Evolutionary conservation across 2,329 filamentous ascomycete genomes (phyloP), one percentile per base, ranked within the genome.

Genomic region (Pseudogymnoascus destructans): DNA sequence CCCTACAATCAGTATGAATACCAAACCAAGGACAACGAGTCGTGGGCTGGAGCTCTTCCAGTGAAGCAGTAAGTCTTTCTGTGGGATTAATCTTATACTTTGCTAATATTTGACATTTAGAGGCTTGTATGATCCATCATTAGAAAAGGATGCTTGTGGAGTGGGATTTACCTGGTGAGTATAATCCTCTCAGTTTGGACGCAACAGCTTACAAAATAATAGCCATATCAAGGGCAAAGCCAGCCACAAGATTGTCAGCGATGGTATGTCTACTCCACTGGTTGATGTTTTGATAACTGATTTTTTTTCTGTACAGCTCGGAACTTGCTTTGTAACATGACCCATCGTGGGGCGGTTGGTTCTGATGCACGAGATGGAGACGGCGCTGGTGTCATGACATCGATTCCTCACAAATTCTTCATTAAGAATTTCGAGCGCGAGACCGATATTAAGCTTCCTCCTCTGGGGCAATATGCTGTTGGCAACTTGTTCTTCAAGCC

Each of bases 401-500:
- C 91, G 61, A 95, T 98, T 68, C 93, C 93, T 61, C 92, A 97
- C 78, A 90, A 86, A 74, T 97, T 98, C 78, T 97, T 98, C 73
- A 79, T 95, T 71, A 98, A 97, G 80, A 95, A 97, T 73, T 97
- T 97, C 73, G 90, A 89, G 73, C 86, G 86, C 66, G 89, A 96
- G 75, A 86, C 89, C 70, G 87, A 85, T 70, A 85, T 93, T 70
- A 86, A 89, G 73, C 79, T 98, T 63, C 93, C 93, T 61, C 85
- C 87, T 63, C 78, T 85, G 64, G 93, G 92, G 67, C 89, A 97
- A 75, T 98, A 98, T 75, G 93, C 93, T 61, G 91, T 91, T 67
- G 92, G 92, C 68, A 98, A 98, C 74, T 74, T 98, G 68, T 98
- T 98, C 77, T 96, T 98, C 79, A 97, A 96, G 79, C 93, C 92